Evolutionary conservation across 2,329 filamentous ascomycete species (phyloP).

Genomic region (Aspergillus eucalypticola): DNA sequence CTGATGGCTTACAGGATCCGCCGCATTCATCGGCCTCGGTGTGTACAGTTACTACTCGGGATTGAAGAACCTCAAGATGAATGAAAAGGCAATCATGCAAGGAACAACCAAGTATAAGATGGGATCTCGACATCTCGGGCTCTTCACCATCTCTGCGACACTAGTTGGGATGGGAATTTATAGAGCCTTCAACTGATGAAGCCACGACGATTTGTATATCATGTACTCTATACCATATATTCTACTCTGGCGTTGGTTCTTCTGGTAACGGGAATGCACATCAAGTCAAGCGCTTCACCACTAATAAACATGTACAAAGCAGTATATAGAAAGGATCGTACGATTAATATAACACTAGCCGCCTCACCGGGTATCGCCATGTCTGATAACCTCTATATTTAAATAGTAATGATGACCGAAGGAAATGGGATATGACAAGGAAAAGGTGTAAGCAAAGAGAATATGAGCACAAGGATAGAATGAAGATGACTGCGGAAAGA

Average conservation of each 20-base stretch:
- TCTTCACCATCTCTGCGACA: constrained; percentile 66
- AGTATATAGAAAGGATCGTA: constrained; percentile 10
- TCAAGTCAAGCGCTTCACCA: neutral
- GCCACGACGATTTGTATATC: neutral
- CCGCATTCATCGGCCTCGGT: constrained; percentile 73
- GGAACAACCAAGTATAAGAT: constrained; percentile 73
- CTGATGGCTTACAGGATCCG: constrained; percentile 57
- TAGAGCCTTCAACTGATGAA: constrained; percentile 60
- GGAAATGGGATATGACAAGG: constrained; percentile 12
- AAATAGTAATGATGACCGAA: constrained; percentile 23
- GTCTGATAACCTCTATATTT: constrained; percentile 38
- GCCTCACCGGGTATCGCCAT: constrained; percentile 39
- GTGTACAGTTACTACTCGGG: constrained; percentile 77
- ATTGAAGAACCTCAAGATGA: constrained; percentile 67
- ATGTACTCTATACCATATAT: constrained; percentile 7
- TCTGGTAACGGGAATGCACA: neutral
- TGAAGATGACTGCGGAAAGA: constrained; percentile 17
- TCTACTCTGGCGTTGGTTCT: neutral
- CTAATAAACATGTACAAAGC: constrained; percentile 9
- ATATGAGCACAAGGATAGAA: constrained; percentile 11
- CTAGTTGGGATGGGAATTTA: constrained; percentile 71
- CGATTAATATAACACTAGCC: constrained; percentile 26
- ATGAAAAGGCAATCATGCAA: constrained; percentile 62
- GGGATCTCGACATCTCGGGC: constrained; percentile 67
- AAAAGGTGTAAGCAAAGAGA: constrained; percentile 13